phyloP scores from a whole-genome alignment of 1,284 basidiomycete genomes.

The Neolentinus lepideus region DNA sequence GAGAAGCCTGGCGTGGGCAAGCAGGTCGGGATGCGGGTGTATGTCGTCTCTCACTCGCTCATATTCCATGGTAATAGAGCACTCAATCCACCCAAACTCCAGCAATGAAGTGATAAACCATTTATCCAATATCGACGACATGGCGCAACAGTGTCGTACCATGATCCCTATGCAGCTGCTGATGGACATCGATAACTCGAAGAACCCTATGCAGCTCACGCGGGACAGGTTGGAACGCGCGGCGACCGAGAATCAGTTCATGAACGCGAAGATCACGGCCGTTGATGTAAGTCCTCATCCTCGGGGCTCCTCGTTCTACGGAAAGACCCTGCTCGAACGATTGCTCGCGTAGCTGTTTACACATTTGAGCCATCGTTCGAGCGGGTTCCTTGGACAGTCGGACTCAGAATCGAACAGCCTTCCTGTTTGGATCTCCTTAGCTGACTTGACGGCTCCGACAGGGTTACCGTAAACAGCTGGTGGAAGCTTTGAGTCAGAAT shows the following conservation, averaged over 20 bases:
- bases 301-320: slow-evolving; percentile 1
- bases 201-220: slow-evolving; percentile 75
- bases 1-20: slow-evolving; percentile 60
- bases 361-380: no score
- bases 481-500: slow-evolving; percentile 50
- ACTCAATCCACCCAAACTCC: no score
- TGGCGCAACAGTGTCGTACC: slow-evolving; percentile 49
- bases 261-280: slow-evolving; percentile 81
- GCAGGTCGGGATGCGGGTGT: slow-evolving; percentile 65
- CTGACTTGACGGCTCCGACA: no score
- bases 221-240: slow-evolving; percentile 71
- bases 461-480: slow-evolving; percentile 50
- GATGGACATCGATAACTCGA: slow-evolving; percentile 67
- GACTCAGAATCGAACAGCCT: no score
- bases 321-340: neutral
- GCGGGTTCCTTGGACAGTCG: no score
- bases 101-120: slow-evolving; percentile 69
- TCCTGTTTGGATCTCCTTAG: no score
- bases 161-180: slow-evolving; percentile 70
- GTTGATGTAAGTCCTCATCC: slow-evolving; percentile 44
- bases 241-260: slow-evolving; percentile 81
- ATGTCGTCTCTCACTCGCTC: slow-evolving; percentile 19
- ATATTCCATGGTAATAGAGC: no score
- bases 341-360: no score
- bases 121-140: slow-evolving; percentile 54